Conservation (phyloP, 371 early-diverging fungal genomes). For the Zychaea mexicana region DNA sequence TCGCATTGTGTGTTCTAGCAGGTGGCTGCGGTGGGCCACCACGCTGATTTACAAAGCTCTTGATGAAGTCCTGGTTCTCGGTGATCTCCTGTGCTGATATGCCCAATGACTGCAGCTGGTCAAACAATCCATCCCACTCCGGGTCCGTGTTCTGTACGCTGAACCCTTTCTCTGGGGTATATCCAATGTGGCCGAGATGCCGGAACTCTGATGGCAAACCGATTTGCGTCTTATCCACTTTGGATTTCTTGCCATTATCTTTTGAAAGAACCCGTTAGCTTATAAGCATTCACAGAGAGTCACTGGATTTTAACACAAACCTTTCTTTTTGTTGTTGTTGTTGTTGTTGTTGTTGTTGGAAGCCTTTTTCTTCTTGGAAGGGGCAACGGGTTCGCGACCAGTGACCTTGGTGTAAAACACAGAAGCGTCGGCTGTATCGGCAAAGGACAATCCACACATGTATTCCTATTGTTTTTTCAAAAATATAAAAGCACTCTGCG, state of each 20-base stretch:
- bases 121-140: slow-evolving; percentile 76
- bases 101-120: slow-evolving; percentile 48
- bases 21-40: slow-evolving; percentile 32
- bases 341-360: too few species aligned
- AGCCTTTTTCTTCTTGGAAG: slow-evolving; percentile 44
- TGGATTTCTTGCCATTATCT: slow-evolving; percentile 40
- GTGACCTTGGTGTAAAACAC: slow-evolving; percentile 74
- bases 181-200: slow-evolving; percentile 83
- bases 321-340: slow-evolving; percentile 19
- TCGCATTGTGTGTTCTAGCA: neutral
- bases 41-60: slow-evolving; percentile 46
- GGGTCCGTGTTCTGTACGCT: slow-evolving; percentile 81
- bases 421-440: slow-evolving; percentile 80
- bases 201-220: slow-evolving; percentile 77
- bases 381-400: slow-evolving; percentile 48
- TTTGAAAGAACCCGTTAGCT: too few species aligned
- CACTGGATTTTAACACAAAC: slow-evolving; percentile 1
- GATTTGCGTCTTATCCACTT: slow-evolving; percentile 78
- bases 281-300: too few species aligned
- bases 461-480: too few species aligned
- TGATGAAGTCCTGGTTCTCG: slow-evolving; percentile 49
- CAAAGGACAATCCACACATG: slow-evolving; percentile 85
- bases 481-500: too few species aligned
- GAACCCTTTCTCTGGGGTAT: slow-evolving; percentile 81
- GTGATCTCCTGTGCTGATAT: slow-evolving; percentile 46